Conservation (phyloP, 139 green algal species). For the Chlamydomonas incerta region DNA sequence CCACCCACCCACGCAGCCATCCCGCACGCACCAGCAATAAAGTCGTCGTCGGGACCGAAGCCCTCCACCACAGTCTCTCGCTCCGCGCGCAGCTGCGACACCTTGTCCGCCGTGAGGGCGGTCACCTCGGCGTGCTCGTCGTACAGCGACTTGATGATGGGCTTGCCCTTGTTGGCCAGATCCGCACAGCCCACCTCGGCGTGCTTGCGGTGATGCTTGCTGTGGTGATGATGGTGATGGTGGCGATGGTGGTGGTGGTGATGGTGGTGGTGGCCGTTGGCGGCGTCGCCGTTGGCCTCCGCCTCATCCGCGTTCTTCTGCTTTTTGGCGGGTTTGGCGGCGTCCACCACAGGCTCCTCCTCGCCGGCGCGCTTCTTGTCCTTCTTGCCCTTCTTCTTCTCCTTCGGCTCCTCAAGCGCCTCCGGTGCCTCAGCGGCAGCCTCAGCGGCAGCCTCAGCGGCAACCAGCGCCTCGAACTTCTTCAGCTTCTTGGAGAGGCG, state of each 20-base stretch:
- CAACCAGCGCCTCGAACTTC: conserved; percentile 38
- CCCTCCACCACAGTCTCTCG: conserved; percentile 19
- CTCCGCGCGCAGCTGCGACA: conserved; percentile 12
- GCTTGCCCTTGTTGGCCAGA: conserved; percentile 58
- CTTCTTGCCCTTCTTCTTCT: not conserved
- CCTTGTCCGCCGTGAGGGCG: conserved; percentile 46
- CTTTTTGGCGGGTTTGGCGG: not conserved
- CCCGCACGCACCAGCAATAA: conserved; percentile 10
- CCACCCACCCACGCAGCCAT: not conserved
- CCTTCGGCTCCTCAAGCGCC: too few relatives aligned
- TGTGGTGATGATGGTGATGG: conserved; percentile 32
- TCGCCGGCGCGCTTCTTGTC: not conserved
- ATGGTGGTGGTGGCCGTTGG: not conserved
- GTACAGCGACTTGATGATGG: conserved; percentile 77
- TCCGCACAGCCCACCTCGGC: conserved; percentile 64
- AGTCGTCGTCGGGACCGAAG: conserved; percentile 33
- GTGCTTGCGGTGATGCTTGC: conserved; percentile 36
- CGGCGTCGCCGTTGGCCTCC: not conserved
- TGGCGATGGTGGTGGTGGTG: conserved; percentile 12
- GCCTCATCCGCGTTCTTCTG: not conserved
- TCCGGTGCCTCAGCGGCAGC: not conserved
- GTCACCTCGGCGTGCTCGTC: conserved; percentile 64
- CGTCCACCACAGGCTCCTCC: not conserved
- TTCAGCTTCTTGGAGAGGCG: conserved; percentile 43
- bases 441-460: not conserved